Evolutionary conservation across 2,329 filamentous ascomycete genomes (phyloP).

Genomic region (Albifimbria verrucaria): DNA sequence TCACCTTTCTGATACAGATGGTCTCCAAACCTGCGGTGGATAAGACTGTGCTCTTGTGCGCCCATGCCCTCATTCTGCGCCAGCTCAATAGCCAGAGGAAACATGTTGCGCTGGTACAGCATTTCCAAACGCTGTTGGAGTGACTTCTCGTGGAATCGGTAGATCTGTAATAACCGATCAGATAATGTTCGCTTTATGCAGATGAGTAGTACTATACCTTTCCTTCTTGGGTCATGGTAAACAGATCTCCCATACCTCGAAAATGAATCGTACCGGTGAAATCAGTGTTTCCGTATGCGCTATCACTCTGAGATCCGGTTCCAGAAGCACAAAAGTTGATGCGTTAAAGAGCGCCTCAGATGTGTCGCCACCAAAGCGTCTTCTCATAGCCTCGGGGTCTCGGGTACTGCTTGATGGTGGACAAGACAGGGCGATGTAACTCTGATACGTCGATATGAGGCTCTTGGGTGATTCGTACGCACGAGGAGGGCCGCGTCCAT

Average conservation of each 20-base stretch:
- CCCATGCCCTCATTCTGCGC: conserved; percentile 87
- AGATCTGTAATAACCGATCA: conserved; percentile 52
- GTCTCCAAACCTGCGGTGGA: conserved; percentile 91
- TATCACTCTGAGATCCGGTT: conserved; percentile 85
- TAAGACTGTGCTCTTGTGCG: conserved; percentile 77
- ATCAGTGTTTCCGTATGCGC: conserved; percentile 84
- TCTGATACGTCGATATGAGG: conserved; percentile 71
- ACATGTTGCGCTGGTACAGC: conserved; percentile 90
- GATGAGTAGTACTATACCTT: conserved; percentile 57
- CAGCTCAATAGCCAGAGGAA: conserved; percentile 84
- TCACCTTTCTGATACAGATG: conserved; percentile 92
- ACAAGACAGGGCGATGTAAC: conserved; percentile 85
- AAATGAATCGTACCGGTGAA: conserved; percentile 74
- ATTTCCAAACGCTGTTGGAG: conserved; percentile 90
- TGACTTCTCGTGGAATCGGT: conserved; percentile 85
- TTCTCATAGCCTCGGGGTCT: conserved; percentile 58
- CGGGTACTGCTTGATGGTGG: conserved; percentile 59
- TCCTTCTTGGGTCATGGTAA: conserved; percentile 85
- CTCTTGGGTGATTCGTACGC: conserved; percentile 92
- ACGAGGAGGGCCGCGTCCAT: conserved; percentile 82
- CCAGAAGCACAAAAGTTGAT: conserved; percentile 85
- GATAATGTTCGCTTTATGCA: fast-evolving
- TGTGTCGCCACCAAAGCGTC: conserved; percentile 70
- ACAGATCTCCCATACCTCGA: conserved; percentile 87
- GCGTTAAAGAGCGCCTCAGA: conserved; percentile 77